Evolutionary conservation across 768 basidiomycete species (phyloP), one percentile per base, ranked within the genome.

Genomic region (Suillus alpinus): DNA sequence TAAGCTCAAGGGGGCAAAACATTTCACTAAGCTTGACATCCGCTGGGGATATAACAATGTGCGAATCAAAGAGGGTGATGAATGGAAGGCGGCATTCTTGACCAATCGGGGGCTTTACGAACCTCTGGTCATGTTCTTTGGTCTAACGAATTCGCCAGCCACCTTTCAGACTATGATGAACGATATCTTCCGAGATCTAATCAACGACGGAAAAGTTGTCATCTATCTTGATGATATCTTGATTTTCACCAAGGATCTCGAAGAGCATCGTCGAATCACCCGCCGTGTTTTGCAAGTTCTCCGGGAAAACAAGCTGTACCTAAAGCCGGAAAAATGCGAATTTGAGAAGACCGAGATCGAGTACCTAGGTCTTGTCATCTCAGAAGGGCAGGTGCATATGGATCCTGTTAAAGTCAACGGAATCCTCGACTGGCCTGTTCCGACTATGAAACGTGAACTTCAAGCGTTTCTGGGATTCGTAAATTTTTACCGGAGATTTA

Each of bases 391-490:
- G 16, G 59, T 80, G 49, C 32, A 65, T 14, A 81, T 81, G 78
- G 74, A 80, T 52, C 71, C 72, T 0, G 58, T 58, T 0, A 84
- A 82, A 63, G 56, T 82, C 0, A 36, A 69, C 1, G 73, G 71
- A 0, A 69, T 84, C 3, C 9, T 31, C 0, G 67, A 77, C 0
- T 83, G 82, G 80, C 78, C 75, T 0, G 55, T n/a, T 0, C 80
- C 79, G 0, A 62, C 31, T 0, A 73, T 49, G 0, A 65, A 76
- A 4, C 66, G 65, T 2, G 71, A 82, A 2, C 31, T 81, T 0
- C 77, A 76, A 56, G 66, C 68, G 12, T 84, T 83, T 59, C 61
- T 81, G 0, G 76, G 80, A 0, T 81, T 83, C 40, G 34, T 61
- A 0, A 78, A 78, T 37, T 80, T 75, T 59, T 80, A 78, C 41